A percentile compares a stretch with the other conserved stretches of the same genome.
phyloP scores from a whole-genome alignment of 768 basidiomycete species.

The Pleurotus platypus region DNA sequence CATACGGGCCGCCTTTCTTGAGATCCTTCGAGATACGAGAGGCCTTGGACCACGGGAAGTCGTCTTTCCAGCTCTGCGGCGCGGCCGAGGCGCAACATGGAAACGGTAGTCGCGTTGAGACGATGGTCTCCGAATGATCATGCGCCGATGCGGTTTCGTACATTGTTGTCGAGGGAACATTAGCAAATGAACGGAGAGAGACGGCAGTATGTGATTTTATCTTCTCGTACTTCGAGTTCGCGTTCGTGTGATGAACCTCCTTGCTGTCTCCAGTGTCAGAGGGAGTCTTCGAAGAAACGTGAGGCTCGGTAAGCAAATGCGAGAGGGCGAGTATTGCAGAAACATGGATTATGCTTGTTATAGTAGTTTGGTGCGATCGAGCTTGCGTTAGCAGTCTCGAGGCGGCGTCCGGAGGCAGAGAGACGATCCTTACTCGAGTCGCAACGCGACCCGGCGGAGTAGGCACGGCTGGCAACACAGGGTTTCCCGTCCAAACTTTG shows the following conservation, averaged over 20 bases:
- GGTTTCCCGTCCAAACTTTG: constrained; percentile 3
- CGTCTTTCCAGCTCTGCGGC: not conserved
- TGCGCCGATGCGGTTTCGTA: not conserved
- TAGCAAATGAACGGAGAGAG: not conserved
- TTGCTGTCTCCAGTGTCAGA: not conserved
- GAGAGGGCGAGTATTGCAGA: not conserved
- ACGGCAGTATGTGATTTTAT: not conserved
- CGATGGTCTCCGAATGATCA: not conserved
- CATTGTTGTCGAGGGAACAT: not conserved
- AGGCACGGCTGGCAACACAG: not conserved
- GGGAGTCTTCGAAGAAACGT: not conserved
- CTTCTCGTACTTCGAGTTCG: not conserved
- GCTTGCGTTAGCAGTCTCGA: not conserved
- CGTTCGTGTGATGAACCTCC: not conserved
- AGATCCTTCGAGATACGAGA: constrained; percentile 22
- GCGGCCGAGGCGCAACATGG: not conserved
- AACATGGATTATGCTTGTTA: constrained; percentile 1
- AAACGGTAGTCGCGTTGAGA: not conserved
- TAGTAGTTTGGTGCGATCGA: not conserved
- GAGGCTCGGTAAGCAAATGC: not conserved
- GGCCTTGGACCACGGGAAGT: constrained; percentile 30
- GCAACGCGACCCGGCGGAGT: not conserved
- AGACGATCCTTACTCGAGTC: not conserved
- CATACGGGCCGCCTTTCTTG: constrained; percentile 14
- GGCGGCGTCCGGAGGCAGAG: not conserved